Conservation (phyloP, 139 green algal species). For the Micromonas pusilla region DNA sequence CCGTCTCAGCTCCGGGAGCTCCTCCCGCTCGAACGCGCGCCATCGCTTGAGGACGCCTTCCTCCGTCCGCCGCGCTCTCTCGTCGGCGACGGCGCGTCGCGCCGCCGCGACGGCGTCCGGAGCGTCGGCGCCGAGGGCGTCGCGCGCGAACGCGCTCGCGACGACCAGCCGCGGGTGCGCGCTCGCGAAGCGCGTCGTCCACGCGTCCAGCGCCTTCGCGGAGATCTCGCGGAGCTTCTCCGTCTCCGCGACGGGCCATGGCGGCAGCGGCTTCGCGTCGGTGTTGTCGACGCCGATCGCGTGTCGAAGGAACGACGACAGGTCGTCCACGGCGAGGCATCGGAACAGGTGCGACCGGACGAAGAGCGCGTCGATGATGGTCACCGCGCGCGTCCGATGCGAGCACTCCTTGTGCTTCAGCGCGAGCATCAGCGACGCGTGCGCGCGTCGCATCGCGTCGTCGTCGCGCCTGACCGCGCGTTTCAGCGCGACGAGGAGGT, state of each 20-base stretch:
- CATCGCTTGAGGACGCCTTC: background rate
- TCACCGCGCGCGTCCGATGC: background rate
- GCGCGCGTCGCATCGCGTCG: background rate
- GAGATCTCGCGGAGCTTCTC: background rate
- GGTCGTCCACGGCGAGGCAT: background rate
- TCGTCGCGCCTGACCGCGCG: background rate
- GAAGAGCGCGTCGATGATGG: background rate
- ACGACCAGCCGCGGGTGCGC: background rate
- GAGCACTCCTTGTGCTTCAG: background rate
- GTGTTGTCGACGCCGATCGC: background rate
- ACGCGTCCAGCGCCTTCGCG: background rate
- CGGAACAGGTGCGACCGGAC: background rate
- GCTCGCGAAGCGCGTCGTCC: background rate
- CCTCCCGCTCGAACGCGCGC: background rate
- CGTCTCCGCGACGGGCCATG: background rate
- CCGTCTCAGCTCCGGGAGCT: background rate
- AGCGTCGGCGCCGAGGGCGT: background rate
- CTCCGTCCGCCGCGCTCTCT: background rate
- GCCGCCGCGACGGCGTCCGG: background rate
- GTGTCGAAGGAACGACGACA: background rate
- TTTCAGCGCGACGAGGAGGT: background rate
- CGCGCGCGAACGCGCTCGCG: background rate
- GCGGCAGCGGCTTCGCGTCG: background rate
- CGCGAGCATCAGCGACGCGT: background rate
- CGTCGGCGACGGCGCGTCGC: background rate